phyloP scores from a whole-genome alignment of 768 basidiomycete genomes.

The Leccinum subtestaceum region DNA sequence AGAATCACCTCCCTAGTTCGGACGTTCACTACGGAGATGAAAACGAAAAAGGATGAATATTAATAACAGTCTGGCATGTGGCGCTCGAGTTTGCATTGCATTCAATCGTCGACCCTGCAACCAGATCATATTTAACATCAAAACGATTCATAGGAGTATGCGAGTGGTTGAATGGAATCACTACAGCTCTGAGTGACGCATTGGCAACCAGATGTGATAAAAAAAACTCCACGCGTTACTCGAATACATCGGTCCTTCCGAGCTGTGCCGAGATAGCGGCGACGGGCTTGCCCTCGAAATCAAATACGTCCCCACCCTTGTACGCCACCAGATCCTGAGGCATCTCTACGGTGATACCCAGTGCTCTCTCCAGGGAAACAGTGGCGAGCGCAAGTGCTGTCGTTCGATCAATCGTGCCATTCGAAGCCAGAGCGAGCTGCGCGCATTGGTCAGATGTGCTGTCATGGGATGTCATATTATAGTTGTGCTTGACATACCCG shows the following conservation, averaged over 20 bases:
- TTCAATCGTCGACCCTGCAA: too few species aligned
- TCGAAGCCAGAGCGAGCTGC: constrained; percentile 40
- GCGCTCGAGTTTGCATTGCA: too few species aligned
- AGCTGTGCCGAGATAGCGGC: constrained; percentile 34
- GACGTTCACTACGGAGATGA: too few species aligned
- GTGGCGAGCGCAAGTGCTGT: constrained; percentile 38
- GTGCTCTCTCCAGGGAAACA: constrained; percentile 41
- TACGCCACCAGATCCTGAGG: constrained; percentile 41
- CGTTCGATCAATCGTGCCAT: constrained; percentile 35
- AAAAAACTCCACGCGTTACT: background rate
- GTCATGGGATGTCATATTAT: too few species aligned
- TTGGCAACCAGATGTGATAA: background rate
- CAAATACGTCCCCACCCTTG: constrained; percentile 35
- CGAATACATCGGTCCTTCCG: constrained; percentile 19
- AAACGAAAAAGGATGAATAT: too few species aligned
- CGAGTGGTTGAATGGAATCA: background rate
- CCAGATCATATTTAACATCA: too few species aligned
- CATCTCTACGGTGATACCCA: constrained; percentile 32
- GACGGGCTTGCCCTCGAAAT: constrained; percentile 39
- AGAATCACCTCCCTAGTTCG: too few species aligned
- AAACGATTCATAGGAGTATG: too few species aligned
- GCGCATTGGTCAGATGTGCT: background rate
- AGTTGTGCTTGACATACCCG: constrained; percentile 29
- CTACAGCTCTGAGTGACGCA: background rate
- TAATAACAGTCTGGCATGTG: too few species aligned